These are phyloP conservation scores for Taphrina populina DNA, from an alignment of 1,139 yeast genomes.

Conservation along the genomic window DNA sequence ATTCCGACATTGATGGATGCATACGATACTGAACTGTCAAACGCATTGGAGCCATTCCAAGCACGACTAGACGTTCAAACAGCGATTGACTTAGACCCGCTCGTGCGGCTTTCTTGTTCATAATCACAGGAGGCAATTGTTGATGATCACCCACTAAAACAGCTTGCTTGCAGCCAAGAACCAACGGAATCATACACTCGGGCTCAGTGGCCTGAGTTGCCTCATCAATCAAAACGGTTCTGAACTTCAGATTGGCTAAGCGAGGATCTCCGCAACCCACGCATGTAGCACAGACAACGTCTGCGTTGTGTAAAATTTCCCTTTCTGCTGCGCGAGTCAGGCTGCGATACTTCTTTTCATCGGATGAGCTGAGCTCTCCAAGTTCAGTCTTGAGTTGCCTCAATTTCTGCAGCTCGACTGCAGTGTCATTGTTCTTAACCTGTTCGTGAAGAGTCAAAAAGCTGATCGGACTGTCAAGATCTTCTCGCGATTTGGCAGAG, in stretches of 20 bases:
- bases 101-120: constrained; percentile 74
- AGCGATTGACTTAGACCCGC: constrained; percentile 84
- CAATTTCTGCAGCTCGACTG: constrained; percentile 60
- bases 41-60: constrained; percentile 82
- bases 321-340: constrained; percentile 54
- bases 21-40: constrained; percentile 92
- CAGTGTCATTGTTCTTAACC: constrained; percentile 51
- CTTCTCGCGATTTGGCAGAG: constrained; percentile 76
- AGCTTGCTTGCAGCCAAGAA: constrained; percentile 84
- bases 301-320: constrained; percentile 57
- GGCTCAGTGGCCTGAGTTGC: constrained; percentile 95
- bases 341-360: constrained; percentile 52
- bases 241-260: constrained; percentile 56
- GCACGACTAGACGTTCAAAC: constrained; percentile 78
- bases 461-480: constrained; percentile 63
- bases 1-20: constrained; percentile 86
- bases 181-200: constrained; percentile 82
- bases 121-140: constrained; percentile 87
- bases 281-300: constrained; percentile 88
- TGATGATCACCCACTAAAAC: constrained; percentile 92
- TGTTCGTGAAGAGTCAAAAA: constrained; percentile 57
- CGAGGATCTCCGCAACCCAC: constrained; percentile 84
- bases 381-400: constrained; percentile 59
- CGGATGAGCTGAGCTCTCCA: constrained; percentile 67
- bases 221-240: constrained; percentile 84